A percentile compares a stretch with the other conserved stretches of the same genome.
phyloP scores from a whole-genome alignment of 2,329 filamentous ascomycete genomes.

The Penicillium capsulatum region DNA sequence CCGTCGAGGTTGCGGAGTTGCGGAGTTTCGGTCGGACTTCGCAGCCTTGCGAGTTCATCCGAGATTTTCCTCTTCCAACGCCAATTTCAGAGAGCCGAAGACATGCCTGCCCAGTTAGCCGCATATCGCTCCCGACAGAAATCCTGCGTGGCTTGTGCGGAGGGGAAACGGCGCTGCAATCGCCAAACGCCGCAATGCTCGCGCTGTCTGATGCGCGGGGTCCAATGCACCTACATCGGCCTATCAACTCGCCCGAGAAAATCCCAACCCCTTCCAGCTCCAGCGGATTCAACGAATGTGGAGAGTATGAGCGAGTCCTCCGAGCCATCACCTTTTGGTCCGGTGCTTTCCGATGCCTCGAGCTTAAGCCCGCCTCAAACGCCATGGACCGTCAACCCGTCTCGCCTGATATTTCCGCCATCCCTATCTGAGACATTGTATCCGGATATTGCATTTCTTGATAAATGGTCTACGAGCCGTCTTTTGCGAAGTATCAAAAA shows the following conservation, averaged over 20 bases:
- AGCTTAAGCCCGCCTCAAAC: not conserved
- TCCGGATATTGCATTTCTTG: slow-evolving; percentile 4
- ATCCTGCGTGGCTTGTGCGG: slow-evolving; percentile 12
- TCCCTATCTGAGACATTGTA: not conserved
- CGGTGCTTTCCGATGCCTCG: not conserved
- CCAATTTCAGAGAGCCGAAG: not conserved
- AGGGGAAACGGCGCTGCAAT: slow-evolving; percentile 14
- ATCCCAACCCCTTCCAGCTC: not conserved
- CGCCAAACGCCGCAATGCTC: slow-evolving; percentile 16
- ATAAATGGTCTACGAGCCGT: slow-evolving; percentile 8
- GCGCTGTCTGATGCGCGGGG: slow-evolving; percentile 9
- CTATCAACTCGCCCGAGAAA: not conserved
- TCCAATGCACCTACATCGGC: slow-evolving; percentile 10
- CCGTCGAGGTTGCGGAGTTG: not conserved
- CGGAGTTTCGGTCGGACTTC: not conserved
- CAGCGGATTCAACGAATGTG: not conserved
- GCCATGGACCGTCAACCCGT: not conserved
- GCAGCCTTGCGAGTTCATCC: not conserved
- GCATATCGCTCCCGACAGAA: slow-evolving; percentile 12
- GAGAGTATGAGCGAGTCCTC: not conserved
- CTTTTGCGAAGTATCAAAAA: slow-evolving; percentile 4
- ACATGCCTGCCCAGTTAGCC: slow-evolving; percentile 3
- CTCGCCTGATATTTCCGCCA: not conserved
- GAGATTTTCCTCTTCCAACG: not conserved
- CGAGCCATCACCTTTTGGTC: not conserved